Conservation (phyloP, 257 asterid species). For the Przewalskia tangutica region DNA sequence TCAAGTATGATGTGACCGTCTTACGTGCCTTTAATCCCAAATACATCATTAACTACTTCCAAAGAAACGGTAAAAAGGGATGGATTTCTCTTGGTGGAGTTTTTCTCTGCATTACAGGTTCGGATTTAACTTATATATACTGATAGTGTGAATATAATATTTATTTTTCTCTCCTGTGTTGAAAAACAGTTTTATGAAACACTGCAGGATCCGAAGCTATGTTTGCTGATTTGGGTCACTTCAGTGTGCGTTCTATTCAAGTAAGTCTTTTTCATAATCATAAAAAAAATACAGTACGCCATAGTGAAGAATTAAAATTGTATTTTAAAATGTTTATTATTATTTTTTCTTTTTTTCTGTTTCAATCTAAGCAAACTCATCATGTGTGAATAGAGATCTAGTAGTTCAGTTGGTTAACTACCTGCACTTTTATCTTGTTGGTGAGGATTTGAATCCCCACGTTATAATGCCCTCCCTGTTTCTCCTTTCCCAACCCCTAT, state of each 20-base stretch:
- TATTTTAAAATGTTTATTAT: not conserved
- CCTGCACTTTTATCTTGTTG: too few species aligned
- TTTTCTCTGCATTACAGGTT: conserved; percentile 48
- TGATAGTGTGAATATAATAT: not conserved
- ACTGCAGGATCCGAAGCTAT: conserved; percentile 64
- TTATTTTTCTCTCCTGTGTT: not conserved
- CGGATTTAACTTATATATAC: not conserved
- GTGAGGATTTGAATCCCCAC: too few species aligned
- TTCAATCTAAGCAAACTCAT: not conserved
- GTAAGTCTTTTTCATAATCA: conserved; percentile 13
- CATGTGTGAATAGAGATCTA: not conserved
- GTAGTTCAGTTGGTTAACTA: too few species aligned
- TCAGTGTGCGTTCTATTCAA: conserved; percentile 52
- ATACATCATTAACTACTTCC: conserved; percentile 36
- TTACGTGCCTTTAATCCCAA: conserved; percentile 40
- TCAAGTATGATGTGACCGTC: conserved; percentile 35
- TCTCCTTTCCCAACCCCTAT: too few species aligned
- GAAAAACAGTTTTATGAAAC: not conserved
- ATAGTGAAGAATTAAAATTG: not conserved
- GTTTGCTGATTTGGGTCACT: conserved; percentile 84
- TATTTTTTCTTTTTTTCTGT: not conserved
- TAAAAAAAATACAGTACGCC: not conserved
- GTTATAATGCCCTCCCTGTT: too few species aligned
- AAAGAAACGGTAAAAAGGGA: conserved; percentile 30
- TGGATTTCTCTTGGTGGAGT: conserved; percentile 66